Base-by-base conservation (phyloP, 2,329 filamentous ascomycete genomes). In the Monosporascus sp. region DNA sequence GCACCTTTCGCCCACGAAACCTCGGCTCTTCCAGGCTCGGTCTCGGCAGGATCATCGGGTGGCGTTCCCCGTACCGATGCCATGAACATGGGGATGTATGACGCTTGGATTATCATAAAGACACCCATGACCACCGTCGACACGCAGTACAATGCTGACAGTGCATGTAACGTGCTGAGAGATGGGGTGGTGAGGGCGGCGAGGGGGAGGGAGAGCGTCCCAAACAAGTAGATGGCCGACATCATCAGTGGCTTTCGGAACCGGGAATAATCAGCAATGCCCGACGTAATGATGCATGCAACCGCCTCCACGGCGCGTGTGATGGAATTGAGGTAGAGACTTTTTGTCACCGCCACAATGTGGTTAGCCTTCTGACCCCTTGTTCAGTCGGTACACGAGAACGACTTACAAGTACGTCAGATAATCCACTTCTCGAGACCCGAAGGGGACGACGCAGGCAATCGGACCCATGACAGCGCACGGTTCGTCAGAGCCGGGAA, bases 251-350 rank as follows among this genome's bases (percentile, higher is more conserved):
- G 20, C 35, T 57, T 57, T 7, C 56, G 56, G 44, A 52, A 56
- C 46, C 56, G 54, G 17, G 27, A 54, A 51, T 58, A 58, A 45
- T 56, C 56, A 5, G 56, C 56, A n/a, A 58, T 25, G 14, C 56
- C 56, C 17, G 56, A 41, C 31, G 56, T 45, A 22, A 58, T 22
- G 35, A 58, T 25, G 18, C 51, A 54, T 31, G 54, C 35, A 8
- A 39, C 51, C 25, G 51, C 56, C 25, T 58, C 56, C 7, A 58
- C 36, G 7, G 54, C 53, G 38, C 54, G 46, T 24, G 51, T 52
- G n/a, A 58, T 56, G 2, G 54, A 51, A 27, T 52, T 31, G 4
- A 58, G 38, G 37, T 58, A 58, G 17, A 58, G 54, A 31, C 50
- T 54, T 25, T 25, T 25, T 7, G 25, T 25, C 7, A 25, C 25